Percentiles rank a stretch among this genome's conserved stretches.
phyloP scores from a whole-genome alignment of 106 monocot species.

The Allium cepa region DNA sequence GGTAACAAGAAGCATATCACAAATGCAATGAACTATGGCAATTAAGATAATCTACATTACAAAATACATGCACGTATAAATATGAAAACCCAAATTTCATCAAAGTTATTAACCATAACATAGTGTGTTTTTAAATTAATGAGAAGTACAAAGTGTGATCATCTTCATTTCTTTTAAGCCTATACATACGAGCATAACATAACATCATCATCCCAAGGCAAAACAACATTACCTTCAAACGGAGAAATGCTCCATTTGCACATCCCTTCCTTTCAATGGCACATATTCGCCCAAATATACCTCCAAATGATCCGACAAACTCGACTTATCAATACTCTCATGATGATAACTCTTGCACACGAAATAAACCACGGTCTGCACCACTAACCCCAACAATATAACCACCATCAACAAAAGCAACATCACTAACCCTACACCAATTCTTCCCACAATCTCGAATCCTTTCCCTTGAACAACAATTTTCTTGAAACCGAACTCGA shows the following conservation, averaged over 20 bases:
- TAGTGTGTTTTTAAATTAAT: too few relatives aligned
- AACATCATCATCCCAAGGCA: too few relatives aligned
- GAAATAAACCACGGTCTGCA: slow-evolving; percentile 82
- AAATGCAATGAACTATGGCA: too few relatives aligned
- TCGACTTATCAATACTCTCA: slow-evolving; percentile 84
- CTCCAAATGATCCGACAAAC: slow-evolving; percentile 77
- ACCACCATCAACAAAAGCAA: slow-evolving; percentile 27
- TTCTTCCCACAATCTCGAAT: neutral
- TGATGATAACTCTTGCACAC: slow-evolving; percentile 93
- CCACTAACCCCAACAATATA: slow-evolving; percentile 52
- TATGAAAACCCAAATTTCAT: too few relatives aligned
- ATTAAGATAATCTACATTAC: too few relatives aligned
- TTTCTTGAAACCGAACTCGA: slow-evolving; percentile 45
- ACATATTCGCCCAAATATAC: slow-evolving; percentile 79
- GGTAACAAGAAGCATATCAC: too few relatives aligned
- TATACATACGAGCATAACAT: too few relatives aligned
- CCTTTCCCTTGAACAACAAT: slow-evolving; percentile 29
- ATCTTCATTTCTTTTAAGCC: too few relatives aligned
- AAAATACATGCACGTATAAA: too few relatives aligned
- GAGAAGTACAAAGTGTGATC: too few relatives aligned
- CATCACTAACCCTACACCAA: slow-evolving; percentile 21
- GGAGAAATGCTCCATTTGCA: slow-evolving; percentile 57
- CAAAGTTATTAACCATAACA: too few relatives aligned
- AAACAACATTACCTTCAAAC: neutral
- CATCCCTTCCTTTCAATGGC: slow-evolving; percentile 62